phyloP scores from a whole-genome alignment of 257 asterid genomes.

The Echites panduratus region DNA sequence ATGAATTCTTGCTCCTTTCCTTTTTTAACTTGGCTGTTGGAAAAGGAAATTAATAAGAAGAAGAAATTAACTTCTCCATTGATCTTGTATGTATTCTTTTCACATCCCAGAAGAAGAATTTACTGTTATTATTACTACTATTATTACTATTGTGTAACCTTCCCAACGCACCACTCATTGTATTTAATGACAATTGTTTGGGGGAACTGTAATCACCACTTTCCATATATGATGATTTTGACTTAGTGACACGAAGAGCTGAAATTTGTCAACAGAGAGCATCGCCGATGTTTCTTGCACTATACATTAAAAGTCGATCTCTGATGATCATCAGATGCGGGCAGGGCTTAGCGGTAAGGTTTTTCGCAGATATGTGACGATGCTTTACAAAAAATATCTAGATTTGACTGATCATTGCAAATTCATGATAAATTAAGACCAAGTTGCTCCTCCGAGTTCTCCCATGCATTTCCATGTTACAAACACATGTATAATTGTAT shows the following conservation, averaged over 20 bases:
- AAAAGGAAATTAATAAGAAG: neutral
- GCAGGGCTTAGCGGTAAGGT: no score
- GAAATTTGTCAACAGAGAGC: no score
- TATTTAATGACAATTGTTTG: neutral
- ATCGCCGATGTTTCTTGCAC: no score
- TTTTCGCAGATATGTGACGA: no score
- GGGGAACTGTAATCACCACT: no score
- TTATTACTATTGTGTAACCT: neutral
- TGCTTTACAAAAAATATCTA: no score
- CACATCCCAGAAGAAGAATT: neutral
- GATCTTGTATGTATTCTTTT: neutral
- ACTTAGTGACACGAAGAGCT: no score
- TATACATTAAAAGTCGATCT: no score
- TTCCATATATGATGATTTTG: no score
- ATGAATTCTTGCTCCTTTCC: neutral
- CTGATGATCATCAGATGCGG: no score
- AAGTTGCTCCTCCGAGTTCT: constrained; percentile 44
- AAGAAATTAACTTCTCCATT: neutral
- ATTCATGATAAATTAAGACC: no score
- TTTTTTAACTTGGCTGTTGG: neutral
- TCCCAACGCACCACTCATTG: neutral
- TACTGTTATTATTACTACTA: neutral
- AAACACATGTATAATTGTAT: constrained; percentile 34
- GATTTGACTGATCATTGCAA: constrained; percentile 28
- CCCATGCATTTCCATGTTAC: constrained; percentile 47